Percentiles rank a stretch among this genome's conserved stretches.
These are phyloP conservation scores for Neltuma alba DNA, from an alignment of 306 rosid genomes.

Conservation along the genomic window DNA sequence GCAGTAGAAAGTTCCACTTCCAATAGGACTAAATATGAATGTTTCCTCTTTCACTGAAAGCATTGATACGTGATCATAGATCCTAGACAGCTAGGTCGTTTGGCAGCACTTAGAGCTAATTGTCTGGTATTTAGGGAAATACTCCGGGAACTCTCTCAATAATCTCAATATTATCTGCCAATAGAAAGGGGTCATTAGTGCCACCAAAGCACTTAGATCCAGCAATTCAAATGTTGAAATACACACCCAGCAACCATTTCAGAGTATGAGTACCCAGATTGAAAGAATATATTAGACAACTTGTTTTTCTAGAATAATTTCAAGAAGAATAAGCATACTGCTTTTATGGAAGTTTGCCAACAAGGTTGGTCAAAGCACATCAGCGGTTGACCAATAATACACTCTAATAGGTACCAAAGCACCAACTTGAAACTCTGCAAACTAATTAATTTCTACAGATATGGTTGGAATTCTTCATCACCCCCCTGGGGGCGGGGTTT, in stretches of 20 bases:
- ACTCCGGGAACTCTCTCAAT: not conserved
- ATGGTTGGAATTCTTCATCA: constrained; percentile 10
- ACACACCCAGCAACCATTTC: not conserved
- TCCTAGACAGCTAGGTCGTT: constrained; percentile 3
- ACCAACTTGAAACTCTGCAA: not conserved
- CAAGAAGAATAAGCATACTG: constrained; percentile 12
- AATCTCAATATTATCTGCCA: not conserved
- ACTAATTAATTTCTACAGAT: constrained; percentile 3
- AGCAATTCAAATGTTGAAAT: constrained; percentile 18
- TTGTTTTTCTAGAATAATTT: constrained; percentile 15
- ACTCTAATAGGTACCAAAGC: not conserved
- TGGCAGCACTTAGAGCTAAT: constrained; percentile 1
- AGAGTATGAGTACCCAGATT: constrained; percentile 20
- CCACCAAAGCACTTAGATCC: not conserved
- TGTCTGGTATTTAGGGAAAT: not conserved
- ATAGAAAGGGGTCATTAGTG: not conserved
- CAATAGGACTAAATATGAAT: not conserved
- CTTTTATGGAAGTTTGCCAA: constrained; percentile 9
- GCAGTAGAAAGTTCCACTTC: constrained; percentile 19
- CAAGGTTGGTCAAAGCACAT: not conserved
- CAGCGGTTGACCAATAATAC: not conserved
- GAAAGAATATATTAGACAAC: not conserved
- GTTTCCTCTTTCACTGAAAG: not conserved
- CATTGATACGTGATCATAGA: constrained; percentile 2
- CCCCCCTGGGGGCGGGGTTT: no score